A percentile compares a stretch with the other conserved stretches of the same genome.
These are phyloP conservation scores for Epichloe brachyelytri DNA, from an alignment of 2,329 filamentous ascomycete species.

Conservation along the genomic window DNA sequence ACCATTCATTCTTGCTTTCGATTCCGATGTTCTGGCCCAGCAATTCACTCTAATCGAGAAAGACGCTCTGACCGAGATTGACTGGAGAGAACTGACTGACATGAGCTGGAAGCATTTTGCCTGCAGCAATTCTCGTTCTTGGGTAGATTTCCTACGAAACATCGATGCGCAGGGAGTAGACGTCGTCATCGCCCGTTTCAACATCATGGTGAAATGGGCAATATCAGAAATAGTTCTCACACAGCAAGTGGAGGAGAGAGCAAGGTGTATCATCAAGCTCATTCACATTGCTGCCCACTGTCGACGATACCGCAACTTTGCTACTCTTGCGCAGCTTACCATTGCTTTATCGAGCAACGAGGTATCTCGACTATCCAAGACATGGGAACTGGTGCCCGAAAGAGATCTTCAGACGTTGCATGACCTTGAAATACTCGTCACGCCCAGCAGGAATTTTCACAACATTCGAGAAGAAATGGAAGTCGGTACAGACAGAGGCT, in stretches of 20 bases:
- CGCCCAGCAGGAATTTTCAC: slow-evolving; percentile 66
- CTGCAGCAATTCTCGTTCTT: slow-evolving; percentile 54
- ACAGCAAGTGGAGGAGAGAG: slow-evolving; percentile 56
- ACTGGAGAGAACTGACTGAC: slow-evolving; percentile 78
- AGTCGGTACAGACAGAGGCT: slow-evolving; percentile 49
- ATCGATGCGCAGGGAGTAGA: slow-evolving; percentile 65
- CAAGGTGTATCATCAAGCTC: slow-evolving; percentile 64
- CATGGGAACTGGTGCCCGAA: slow-evolving; percentile 58
- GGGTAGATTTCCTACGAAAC: slow-evolving; percentile 68
- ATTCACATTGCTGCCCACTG: slow-evolving; percentile 72
- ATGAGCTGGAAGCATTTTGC: slow-evolving; percentile 66
- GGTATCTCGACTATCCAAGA: slow-evolving; percentile 51
- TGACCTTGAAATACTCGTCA: slow-evolving; percentile 60
- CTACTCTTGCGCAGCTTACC: slow-evolving; percentile 69
- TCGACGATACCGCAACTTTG: slow-evolving; percentile 66
- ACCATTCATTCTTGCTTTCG: slow-evolving; percentile 70
- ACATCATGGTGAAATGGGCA: slow-evolving; percentile 79
- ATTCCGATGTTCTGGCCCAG: slow-evolving; percentile 65
- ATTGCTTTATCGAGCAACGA: slow-evolving; percentile 66
- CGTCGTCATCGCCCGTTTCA: slow-evolving; percentile 75
- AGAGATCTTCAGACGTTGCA: slow-evolving; percentile 52
- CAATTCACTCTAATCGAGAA: slow-evolving; percentile 81
- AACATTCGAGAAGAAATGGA: slow-evolving; percentile 73
- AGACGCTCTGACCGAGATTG: slow-evolving; percentile 72
- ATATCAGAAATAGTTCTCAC: slow-evolving; percentile 70